Percentiles rank a stretch among this genome's conserved stretches.
phyloP scores from a whole-genome alignment of 495 filamentous ascomycete genomes.

The Penicillium lividum region DNA sequence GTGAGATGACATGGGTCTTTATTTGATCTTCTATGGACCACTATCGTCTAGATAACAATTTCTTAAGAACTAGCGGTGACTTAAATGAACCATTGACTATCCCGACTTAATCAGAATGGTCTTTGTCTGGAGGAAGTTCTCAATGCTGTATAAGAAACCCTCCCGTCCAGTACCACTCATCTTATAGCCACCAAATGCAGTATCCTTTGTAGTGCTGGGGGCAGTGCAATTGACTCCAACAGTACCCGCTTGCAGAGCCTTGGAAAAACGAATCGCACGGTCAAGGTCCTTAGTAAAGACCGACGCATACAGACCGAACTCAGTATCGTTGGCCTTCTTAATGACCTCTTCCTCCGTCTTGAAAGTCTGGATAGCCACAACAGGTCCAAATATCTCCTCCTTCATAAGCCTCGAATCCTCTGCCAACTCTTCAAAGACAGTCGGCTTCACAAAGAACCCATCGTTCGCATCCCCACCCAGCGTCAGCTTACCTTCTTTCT shows the following conservation, averaged over 20 bases:
- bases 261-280: constrained; percentile 38
- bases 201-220: constrained; percentile 56
- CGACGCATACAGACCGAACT: constrained; percentile 79
- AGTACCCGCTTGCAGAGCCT: constrained; percentile 52
- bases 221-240: constrained; percentile 85
- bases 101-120: constrained; percentile 37
- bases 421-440: constrained; percentile 66
- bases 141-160: constrained; percentile 42
- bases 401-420: constrained; percentile 63
- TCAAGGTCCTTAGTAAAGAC: constrained; percentile 80
- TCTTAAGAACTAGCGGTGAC: constrained; percentile 1
- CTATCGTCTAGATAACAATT: background rate
- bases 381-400: constrained; percentile 86
- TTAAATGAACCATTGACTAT: background rate
- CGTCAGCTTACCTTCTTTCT: constrained; percentile 71
- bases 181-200: constrained; percentile 89
- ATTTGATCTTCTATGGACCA: background rate
- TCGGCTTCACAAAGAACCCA: constrained; percentile 69
- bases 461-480: constrained; percentile 65
- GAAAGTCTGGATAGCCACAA: constrained; percentile 78
- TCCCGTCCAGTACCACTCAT: constrained; percentile 87
- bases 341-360: constrained; percentile 80
- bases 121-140: constrained; percentile 54
- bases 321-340: constrained; percentile 75
- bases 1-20: background rate